Percentiles rank a stretch among this genome's conserved stretches.
Evolutionary conservation across 1,284 basidiomycete genomes (phyloP).

Genomic region (Neolentinus lepideus): DNA sequence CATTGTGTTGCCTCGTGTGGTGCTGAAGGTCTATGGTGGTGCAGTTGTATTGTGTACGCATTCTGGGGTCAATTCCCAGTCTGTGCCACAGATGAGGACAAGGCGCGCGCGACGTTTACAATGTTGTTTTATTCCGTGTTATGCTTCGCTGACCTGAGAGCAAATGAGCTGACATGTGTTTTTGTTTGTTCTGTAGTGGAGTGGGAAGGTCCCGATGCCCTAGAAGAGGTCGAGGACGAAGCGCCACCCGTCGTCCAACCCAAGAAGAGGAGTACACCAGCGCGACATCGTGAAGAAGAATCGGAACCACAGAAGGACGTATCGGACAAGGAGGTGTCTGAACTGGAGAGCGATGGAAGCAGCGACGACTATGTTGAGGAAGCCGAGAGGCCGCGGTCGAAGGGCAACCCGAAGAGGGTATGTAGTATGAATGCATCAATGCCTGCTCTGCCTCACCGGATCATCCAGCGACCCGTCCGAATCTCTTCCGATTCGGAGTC

Average conservation of each 20-base stretch:
- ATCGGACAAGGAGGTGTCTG: conserved; percentile 24
- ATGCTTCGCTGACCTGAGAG: conserved; percentile 9
- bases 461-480: not conserved
- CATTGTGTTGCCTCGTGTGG: not conserved
- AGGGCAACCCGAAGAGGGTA: conserved; percentile 9
- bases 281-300: not conserved
- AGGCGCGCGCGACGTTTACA: not conserved
- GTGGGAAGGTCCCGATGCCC: conserved; percentile 58
- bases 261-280: conserved; percentile 6
- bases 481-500: conserved; percentile 1
- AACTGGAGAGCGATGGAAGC: conserved; percentile 44
- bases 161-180: conserved; percentile 16
- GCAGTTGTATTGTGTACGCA: not conserved
- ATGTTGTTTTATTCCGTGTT: conserved; percentile 9
- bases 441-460: not conserved
- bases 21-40: not conserved
- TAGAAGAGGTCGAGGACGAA: conserved; percentile 28
- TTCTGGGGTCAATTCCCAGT: not conserved
- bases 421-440: not conserved
- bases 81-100: not conserved
- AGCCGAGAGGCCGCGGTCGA: conserved; percentile 12
- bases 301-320: conserved; percentile 12
- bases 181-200: conserved; percentile 41
- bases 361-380: conserved; percentile 62
- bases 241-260: not conserved